Percentiles rank a stretch among this genome's conserved stretches.
Evolutionary conservation across 164 flowering plant genomes (phyloP).

Genomic region (Chimonanthus salicifolius): DNA sequence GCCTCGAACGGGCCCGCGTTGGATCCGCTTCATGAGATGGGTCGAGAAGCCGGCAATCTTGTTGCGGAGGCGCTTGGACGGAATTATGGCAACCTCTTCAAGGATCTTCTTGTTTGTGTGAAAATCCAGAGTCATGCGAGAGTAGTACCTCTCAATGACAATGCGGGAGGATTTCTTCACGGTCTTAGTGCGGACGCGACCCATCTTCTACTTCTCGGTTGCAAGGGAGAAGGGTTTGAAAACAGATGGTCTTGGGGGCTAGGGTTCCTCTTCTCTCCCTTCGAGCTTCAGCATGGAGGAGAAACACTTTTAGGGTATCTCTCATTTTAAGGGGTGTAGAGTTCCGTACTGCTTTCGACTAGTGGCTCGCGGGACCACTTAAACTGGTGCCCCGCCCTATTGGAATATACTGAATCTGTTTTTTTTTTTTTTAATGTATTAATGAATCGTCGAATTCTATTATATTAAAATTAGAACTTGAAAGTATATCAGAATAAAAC

Average conservation of each 20-base stretch:
- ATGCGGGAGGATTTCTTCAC: constrained; percentile 76
- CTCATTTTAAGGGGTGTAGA: neutral
- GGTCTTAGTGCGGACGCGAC: constrained; percentile 67
- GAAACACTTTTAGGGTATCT: neutral
- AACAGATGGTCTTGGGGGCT: neutral
- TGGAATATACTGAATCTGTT: too few relatives aligned
- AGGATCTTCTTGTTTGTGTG: constrained; percentile 78
- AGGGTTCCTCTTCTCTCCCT: neutral
- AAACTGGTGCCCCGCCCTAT: neutral
- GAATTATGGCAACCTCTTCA: constrained; percentile 74
- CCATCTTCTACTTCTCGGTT: constrained; percentile 23
- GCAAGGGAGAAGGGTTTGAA: neutral
- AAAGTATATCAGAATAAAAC: too few relatives aligned
- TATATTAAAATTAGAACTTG: too few relatives aligned
- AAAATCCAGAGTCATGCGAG: constrained; percentile 70
- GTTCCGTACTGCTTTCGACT: neutral
- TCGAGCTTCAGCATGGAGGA: neutral
- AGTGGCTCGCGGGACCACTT: neutral
- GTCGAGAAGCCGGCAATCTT: constrained; percentile 82
- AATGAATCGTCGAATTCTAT: too few relatives aligned
- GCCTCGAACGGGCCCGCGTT: constrained; percentile 67
- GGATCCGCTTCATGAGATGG: constrained; percentile 73
- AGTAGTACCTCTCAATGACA: constrained; percentile 69
- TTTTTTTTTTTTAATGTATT: too few relatives aligned
- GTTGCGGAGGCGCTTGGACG: constrained; percentile 71